Percentiles rank a stretch among this genome's conserved stretches.
These are phyloP conservation scores for Epichloe typhina DNA, from an alignment of 2,329 filamentous ascomycete species.

Conservation along the genomic window DNA sequence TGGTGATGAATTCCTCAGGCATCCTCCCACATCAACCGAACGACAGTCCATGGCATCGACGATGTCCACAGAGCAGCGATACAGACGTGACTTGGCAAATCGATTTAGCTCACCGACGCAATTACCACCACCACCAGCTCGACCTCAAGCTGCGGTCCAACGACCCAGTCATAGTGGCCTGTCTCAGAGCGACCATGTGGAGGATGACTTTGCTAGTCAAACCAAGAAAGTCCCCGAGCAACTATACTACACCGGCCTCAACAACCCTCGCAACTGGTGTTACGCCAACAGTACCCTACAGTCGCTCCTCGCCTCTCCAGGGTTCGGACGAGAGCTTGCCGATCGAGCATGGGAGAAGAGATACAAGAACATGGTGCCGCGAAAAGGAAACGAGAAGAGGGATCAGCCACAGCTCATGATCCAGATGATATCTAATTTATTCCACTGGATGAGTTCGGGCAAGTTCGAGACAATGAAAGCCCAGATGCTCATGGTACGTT, in stretches of 20 bases:
- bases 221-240: conserved; percentile 26
- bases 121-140: conserved; percentile 43
- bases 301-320: conserved; percentile 59
- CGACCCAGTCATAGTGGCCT: conserved; percentile 72
- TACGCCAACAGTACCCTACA: conserved; percentile 91
- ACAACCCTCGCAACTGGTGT: conserved; percentile 73
- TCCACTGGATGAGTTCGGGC: conserved; percentile 42
- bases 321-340: conserved; percentile 53
- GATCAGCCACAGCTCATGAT: conserved; percentile 45
- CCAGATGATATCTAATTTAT: conserved; percentile 44
- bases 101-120: conserved; percentile 31
- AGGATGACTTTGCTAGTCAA: conserved; percentile 21
- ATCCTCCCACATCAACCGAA: conserved; percentile 54
- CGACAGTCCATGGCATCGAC: conserved; percentile 47
- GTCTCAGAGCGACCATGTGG: conserved; percentile 23
- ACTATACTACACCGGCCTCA: conserved; percentile 48
- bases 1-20: conserved; percentile 76
- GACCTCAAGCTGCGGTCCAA: conserved; percentile 55
- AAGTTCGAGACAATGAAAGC: conserved; percentile 38
- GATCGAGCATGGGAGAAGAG: conserved; percentile 43
- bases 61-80: conserved; percentile 10
- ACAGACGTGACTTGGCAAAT: conserved; percentile 18
- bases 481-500: conserved; percentile 43
- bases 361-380: conserved; percentile 45
- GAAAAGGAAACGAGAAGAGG: conserved; percentile 45